Percentiles rank a stretch among this genome's conserved stretches.
Evolutionary conservation across 2,329 filamentous ascomycete genomes (phyloP).

Genomic region (Xylaria multiplex): DNA sequence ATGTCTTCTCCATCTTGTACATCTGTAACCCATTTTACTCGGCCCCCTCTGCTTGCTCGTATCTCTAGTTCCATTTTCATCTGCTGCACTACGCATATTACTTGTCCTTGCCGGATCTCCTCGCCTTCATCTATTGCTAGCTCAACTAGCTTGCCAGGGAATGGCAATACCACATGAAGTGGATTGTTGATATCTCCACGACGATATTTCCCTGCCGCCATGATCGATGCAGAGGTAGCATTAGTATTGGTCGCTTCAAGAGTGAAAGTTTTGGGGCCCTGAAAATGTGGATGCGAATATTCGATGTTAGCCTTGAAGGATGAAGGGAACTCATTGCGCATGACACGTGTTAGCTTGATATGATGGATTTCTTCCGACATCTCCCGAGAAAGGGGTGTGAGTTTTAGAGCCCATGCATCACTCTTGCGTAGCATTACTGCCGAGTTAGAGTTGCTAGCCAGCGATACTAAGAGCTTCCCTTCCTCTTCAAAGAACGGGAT

Average conservation of each 20-base stretch:
- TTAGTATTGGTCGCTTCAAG: constrained; percentile 29
- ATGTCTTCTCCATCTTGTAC: constrained; percentile 35
- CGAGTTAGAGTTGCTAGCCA: constrained; percentile 11
- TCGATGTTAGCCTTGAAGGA: constrained; percentile 32
- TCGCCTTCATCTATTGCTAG: constrained; percentile 32
- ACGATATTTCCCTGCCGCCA: constrained; percentile 33
- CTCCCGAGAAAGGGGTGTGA: background rate
- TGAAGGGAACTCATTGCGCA: constrained; percentile 35
- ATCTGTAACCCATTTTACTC: constrained; percentile 35
- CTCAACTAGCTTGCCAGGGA: constrained; percentile 35
- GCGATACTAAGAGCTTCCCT: background rate
- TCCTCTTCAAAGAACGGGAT: constrained; percentile 12
- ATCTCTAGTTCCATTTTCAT: constrained; percentile 38
- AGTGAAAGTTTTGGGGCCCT: constrained; percentile 7
- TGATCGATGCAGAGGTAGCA: constrained; percentile 29
- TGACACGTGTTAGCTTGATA: constrained; percentile 29
- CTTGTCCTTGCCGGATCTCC: constrained; percentile 29
- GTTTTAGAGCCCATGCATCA: constrained; percentile 34
- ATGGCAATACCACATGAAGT: constrained; percentile 31
- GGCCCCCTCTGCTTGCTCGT: constrained; percentile 28
- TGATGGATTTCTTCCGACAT: constrained; percentile 29
- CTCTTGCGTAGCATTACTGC: constrained; percentile 29
- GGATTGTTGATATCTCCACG: constrained; percentile 31
- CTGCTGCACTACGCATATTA: constrained; percentile 33
- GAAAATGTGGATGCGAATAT: constrained; percentile 24